These are phyloP conservation scores for Solanum sejunctum DNA, from an alignment of 257 asterid genomes.

Conservation along the genomic window DNA sequence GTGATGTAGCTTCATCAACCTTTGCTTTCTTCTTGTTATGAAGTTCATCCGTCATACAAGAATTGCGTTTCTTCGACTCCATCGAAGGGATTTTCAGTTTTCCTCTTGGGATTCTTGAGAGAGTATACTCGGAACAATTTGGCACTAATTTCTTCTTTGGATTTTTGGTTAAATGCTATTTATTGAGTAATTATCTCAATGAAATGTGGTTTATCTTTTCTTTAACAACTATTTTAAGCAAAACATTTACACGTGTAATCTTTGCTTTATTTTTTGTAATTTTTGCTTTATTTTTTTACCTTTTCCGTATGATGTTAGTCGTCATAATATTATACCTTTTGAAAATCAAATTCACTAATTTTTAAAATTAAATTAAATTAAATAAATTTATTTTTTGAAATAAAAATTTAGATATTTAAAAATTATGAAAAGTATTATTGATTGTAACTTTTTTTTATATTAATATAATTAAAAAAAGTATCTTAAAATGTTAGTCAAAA, in stretches of 20 bases:
- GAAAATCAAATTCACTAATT: too few relatives aligned
- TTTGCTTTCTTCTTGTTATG: conserved; percentile 23
- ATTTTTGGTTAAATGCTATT: neutral
- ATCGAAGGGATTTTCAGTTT: neutral
- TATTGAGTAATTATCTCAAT: too few relatives aligned
- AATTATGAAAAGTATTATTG: too few relatives aligned
- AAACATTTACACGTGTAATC: neutral
- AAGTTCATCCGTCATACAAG: neutral
- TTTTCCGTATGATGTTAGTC: too few relatives aligned
- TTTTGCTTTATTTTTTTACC: too few relatives aligned
- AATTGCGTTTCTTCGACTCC: conserved; percentile 28
- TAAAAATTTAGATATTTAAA: too few relatives aligned
- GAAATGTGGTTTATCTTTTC: neutral
- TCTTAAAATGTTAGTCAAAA: too few relatives aligned
- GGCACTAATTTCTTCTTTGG: neutral
- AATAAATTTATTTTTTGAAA: too few relatives aligned
- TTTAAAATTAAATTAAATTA: too few relatives aligned
- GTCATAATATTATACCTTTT: too few relatives aligned
- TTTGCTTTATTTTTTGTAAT: neutral
- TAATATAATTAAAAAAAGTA: too few relatives aligned
- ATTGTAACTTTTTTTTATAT: too few relatives aligned
- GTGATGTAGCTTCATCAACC: neutral
- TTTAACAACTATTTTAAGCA: neutral
- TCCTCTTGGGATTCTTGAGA: neutral
- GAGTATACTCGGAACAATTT: neutral